phyloP scores from a whole-genome alignment of 2,329 filamentous ascomycete species.

The Botryotinia globosa region DNA sequence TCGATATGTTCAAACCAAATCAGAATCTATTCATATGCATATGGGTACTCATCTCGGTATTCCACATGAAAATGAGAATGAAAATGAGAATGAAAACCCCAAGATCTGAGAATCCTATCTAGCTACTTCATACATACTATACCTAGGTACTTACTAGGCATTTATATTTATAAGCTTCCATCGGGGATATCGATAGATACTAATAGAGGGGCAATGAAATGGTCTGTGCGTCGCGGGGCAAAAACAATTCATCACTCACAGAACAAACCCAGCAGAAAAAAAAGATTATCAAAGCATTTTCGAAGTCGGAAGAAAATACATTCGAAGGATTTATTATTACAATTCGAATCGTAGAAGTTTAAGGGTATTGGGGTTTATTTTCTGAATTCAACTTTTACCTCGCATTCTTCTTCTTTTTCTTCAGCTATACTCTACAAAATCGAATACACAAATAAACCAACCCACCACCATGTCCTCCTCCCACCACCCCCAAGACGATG shows the following conservation, averaged over 20 bases:
- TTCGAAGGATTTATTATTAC: background rate
- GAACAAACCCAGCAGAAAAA: conserved; percentile 14
- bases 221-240: conserved; percentile 20
- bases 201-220: background rate
- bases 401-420: background rate
- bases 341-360: background rate
- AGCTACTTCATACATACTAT: background rate
- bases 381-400: background rate
- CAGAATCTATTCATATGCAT: too few relatives aligned
- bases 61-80: background rate
- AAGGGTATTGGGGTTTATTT: background rate
- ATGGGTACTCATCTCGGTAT: too few relatives aligned
- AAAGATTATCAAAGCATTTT: conserved; percentile 25
- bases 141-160: background rate
- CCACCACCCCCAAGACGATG: conserved; percentile 26
- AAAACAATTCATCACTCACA: background rate
- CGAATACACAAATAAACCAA: too few relatives aligned
- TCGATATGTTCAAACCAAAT: too few relatives aligned
- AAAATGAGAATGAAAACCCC: background rate
- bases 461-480: conserved; percentile 33
- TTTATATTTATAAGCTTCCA: conserved; percentile 2
- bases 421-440: background rate
- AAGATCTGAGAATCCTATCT: background rate
- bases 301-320: conserved; percentile 14
- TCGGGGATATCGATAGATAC: background rate